Base-by-base conservation (phyloP, 345 rosid species). In the Diplotaxis tenuifolia region DNA sequence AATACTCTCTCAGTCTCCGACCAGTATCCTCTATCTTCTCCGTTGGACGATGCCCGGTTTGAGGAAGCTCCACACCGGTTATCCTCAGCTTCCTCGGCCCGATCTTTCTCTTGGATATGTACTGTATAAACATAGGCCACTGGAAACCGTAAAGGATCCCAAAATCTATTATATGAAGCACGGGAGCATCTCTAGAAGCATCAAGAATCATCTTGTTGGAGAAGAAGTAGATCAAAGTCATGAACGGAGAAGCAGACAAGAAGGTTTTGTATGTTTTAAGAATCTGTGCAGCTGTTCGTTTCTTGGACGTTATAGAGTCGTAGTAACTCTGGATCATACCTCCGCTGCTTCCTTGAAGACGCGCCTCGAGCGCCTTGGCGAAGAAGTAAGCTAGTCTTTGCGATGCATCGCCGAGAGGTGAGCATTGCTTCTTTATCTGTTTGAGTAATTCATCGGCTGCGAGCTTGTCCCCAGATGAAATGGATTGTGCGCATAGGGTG, bases 11-110 rank as follows among this genome's bases (percentile, higher is more conserved):
- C 23, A 95, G 72, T 28, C 88, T 88, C n/a, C 82, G 81, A 54
- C 99, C 96, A 0, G 96, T 88, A 74, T 86, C 96, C 68, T 84
- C 86, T 21, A 88, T 58, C 83, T 80, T 73, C 50, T 88, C 91
- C 6, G 86, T 71, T 6, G 96, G 97, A 12, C 89, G 84, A 64
- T 85, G 73, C 45, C 99, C 96, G 4, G 80, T 75, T 15, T 83
- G 86, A n/a, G 98, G 97, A 67, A 88, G 61, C 75, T 95, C 99
- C 31, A 95, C 87, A 36, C 96, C 99, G 0, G 97, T 95, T 16
- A 94, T 83, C 47, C 97, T 84, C 15, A 94, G 83, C 69, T 84
- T 85, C 32, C 88, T 85, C 16, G 90, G 89, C 4, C 95, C 89
- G 6, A 74, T 79, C 4, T 74, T 11, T 21, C 52, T 72, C 20